These are phyloP conservation scores for Ramicandelaber brevisporus DNA, from an alignment of 192 early-diverging fungal species.

Conservation along the genomic window DNA sequence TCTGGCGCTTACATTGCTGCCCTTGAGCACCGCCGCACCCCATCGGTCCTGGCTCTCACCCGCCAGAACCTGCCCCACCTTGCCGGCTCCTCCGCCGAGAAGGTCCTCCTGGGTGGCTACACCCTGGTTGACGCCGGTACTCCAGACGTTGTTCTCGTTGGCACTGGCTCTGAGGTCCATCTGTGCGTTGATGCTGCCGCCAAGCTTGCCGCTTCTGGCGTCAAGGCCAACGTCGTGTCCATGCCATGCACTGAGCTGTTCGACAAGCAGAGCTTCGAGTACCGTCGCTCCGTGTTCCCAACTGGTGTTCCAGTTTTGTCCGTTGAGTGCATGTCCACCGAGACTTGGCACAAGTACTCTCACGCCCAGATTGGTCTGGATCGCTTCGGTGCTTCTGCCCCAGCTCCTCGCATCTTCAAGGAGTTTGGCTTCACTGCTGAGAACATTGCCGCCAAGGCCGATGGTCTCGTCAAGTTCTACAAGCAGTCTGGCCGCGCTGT, in stretches of 20 bases:
- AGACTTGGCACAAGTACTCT: slow-evolving; percentile 81
- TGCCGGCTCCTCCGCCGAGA: slow-evolving; percentile 55
- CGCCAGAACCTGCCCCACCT: slow-evolving; percentile 91
- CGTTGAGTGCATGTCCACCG: slow-evolving; percentile 65
- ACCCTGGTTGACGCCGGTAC: slow-evolving; percentile 36
- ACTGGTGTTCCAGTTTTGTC: slow-evolving; percentile 59
- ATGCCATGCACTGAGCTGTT: slow-evolving; percentile 83
- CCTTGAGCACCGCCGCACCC: slow-evolving; percentile 33
- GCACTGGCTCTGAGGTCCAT: slow-evolving; percentile 79
- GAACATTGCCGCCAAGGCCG: slow-evolving; percentile 41
- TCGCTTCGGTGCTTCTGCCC: slow-evolving; percentile 68
- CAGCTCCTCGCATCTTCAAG: slow-evolving; percentile 59
- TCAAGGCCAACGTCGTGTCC: slow-evolving; percentile 63
- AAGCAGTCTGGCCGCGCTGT: too few relatives aligned
- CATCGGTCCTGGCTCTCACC: slow-evolving; percentile 64
- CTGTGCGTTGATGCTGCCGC: slow-evolving; percentile 71
- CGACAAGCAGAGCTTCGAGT: slow-evolving; percentile 54
- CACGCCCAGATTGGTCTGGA: slow-evolving; percentile 75
- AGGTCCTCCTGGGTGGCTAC: slow-evolving; percentile 65
- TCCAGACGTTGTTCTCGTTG: slow-evolving; percentile 48
- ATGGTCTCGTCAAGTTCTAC: slow-evolving; percentile 54
- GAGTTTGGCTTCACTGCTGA: slow-evolving; percentile 64
- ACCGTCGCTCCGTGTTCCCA: slow-evolving; percentile 55
- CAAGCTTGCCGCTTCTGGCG: slow-evolving; percentile 22
- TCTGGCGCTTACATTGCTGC: slow-evolving; percentile 75